A percentile compares a stretch with the other conserved stretches of the same genome.
phyloP scores from a whole-genome alignment of 371 early-diverging fungal species.

The Zancudomyces culisetae region DNA sequence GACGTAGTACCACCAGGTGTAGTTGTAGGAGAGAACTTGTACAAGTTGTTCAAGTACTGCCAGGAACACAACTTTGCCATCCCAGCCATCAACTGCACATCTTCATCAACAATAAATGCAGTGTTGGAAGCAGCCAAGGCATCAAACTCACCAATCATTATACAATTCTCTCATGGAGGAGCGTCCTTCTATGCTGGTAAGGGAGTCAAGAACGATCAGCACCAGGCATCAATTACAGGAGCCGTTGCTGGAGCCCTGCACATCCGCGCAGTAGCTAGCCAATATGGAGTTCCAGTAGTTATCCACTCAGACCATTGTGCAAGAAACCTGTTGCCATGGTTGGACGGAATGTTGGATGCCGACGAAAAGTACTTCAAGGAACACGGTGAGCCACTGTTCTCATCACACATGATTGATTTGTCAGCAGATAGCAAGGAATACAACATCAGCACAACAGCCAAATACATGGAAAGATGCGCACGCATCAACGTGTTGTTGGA shows the following conservation, averaged over 20 bases:
- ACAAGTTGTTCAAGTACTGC: conserved; percentile 68
- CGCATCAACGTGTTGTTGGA: conserved; percentile 64
- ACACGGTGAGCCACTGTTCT: conserved; percentile 80
- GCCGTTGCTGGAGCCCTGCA: conserved; percentile 79
- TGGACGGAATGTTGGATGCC: conserved; percentile 80
- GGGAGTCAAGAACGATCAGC: conserved; percentile 67
- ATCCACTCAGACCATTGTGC: conserved; percentile 89
- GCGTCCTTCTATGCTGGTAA: conserved; percentile 76
- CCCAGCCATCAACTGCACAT: conserved; percentile 86
- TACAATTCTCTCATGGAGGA: conserved; percentile 85
- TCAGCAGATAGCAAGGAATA: conserved; percentile 76
- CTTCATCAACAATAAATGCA: conserved; percentile 76
- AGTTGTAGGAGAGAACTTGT: conserved; percentile 69
- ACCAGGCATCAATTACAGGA: conserved; percentile 70
- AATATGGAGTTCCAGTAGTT: conserved; percentile 73
- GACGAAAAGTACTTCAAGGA: conserved; percentile 77
- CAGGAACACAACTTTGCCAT: conserved; percentile 69
- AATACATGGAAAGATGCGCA: conserved; percentile 75
- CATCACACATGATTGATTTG: conserved; percentile 88
- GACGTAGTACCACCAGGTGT: no score
- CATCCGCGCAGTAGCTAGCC: conserved; percentile 62
- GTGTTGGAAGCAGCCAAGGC: conserved; percentile 81
- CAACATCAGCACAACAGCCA: conserved; percentile 66
- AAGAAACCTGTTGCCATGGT: conserved; percentile 83
- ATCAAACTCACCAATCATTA: conserved; percentile 69